Conservation (phyloP, 2,329 filamentous ascomycete genomes). For the Gnomoniopsis sp. region DNA sequence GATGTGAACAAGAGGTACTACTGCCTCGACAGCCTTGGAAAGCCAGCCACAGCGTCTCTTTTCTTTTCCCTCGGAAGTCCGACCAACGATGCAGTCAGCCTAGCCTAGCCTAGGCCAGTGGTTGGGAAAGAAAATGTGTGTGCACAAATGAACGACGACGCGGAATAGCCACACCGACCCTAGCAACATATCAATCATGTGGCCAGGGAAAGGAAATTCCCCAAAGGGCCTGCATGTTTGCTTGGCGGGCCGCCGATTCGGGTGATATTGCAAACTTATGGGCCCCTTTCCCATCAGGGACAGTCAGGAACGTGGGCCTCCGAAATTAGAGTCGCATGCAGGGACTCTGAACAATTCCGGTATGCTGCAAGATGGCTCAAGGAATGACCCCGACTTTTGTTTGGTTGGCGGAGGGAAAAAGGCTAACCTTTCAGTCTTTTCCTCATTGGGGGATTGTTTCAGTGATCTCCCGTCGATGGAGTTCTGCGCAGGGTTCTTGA, state of each 20-base stretch:
- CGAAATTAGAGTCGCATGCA: conserved; percentile 21
- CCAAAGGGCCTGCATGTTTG: not conserved
- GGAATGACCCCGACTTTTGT: conserved; percentile 11
- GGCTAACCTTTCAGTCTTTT: conserved; percentile 3
- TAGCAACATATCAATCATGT: too few species aligned
- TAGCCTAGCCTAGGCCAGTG: too few species aligned
- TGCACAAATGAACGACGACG: too few species aligned
- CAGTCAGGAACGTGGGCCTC: conserved; percentile 28
- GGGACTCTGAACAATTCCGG: conserved; percentile 9
- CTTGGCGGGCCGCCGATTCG: not conserved
- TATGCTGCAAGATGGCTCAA: conserved; percentile 20
- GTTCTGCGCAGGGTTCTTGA: not conserved
- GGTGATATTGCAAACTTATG: not conserved
- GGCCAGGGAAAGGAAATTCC: not conserved
- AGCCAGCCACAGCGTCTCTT: too few species aligned
- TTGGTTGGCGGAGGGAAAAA: conserved; percentile 19
- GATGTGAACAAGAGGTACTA: too few species aligned
- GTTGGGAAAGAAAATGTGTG: too few species aligned
- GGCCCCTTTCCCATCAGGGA: conserved; percentile 23
- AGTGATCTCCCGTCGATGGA: conserved; percentile 3
- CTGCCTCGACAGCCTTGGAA: too few species aligned
- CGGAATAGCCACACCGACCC: too few species aligned
- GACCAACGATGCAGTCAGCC: too few species aligned
- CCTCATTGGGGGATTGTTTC: conserved; percentile 3
- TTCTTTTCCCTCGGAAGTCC: too few species aligned